Evolutionary conservation across 768 basidiomycete genomes (phyloP).

Genomic region (Suillus subaureus): DNA sequence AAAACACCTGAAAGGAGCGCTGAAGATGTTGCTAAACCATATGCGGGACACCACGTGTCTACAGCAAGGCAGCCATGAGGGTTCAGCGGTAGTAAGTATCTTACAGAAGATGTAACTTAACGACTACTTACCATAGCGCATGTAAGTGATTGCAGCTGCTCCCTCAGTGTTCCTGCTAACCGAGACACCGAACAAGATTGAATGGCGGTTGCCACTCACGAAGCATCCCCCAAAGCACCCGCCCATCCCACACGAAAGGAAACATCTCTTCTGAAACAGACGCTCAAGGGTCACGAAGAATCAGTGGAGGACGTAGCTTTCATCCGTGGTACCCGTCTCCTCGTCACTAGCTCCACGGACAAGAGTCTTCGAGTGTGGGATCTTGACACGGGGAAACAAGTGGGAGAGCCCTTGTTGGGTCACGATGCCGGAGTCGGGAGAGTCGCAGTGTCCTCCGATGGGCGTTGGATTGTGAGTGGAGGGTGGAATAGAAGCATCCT

Average conservation of each 20-base stretch:
- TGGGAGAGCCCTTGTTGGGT: conserved; percentile 2
- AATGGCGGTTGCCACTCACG: not conserved
- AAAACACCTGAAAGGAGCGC: not conserved
- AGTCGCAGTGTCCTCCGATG: conserved; percentile 34
- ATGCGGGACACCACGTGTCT: not conserved
- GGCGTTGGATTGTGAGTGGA: conserved; percentile 14
- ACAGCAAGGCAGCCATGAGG: not conserved
- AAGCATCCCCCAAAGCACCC: not conserved
- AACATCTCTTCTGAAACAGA: not conserved
- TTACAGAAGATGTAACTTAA: not conserved
- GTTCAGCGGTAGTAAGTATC: not conserved
- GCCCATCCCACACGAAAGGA: not conserved
- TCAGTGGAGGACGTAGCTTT: not conserved
- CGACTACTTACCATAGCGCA: not conserved
- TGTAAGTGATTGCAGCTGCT: not conserved
- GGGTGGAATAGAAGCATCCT: conserved; percentile 9
- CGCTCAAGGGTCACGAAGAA: not conserved
- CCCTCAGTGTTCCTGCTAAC: not conserved
- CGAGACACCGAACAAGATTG: not conserved
- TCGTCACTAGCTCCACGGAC: not conserved
- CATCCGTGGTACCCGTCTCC: not conserved
- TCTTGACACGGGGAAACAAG: conserved; percentile 26
- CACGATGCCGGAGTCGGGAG: conserved; percentile 26
- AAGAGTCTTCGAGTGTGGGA: conserved; percentile 13
- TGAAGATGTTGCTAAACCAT: not conserved